These are phyloP conservation scores for Ustilago xerochloae DNA, from an alignment of 1,284 basidiomycete genomes.

Conservation along the genomic window DNA sequence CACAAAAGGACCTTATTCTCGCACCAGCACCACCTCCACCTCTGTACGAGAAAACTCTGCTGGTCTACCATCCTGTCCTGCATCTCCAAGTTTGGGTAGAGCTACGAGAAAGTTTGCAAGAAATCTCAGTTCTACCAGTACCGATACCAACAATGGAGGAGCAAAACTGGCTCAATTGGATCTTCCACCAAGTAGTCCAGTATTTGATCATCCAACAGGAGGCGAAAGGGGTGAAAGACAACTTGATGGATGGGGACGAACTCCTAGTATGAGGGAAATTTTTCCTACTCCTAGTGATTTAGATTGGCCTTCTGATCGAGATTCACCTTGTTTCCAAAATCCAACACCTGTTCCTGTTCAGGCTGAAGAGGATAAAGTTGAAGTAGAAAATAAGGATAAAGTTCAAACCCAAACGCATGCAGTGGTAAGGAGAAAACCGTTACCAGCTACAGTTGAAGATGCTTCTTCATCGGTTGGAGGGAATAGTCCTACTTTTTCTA, in stretches of 20 bases:
- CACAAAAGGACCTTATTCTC: constrained; percentile 39
- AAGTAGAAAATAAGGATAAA: constrained; percentile 9
- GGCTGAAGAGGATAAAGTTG: background rate
- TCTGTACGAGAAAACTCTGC: constrained; percentile 31
- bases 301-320: constrained; percentile 43
- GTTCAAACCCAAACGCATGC: background rate
- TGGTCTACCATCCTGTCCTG: constrained; percentile 35
- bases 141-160: constrained; percentile 10
- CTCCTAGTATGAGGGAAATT: constrained; percentile 51
- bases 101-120: constrained; percentile 31
- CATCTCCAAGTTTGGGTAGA: constrained; percentile 27
- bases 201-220: constrained; percentile 43
- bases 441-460: constrained; percentile 65
- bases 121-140: constrained; percentile 15
- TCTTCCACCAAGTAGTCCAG: constrained; percentile 38
- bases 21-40: background rate
- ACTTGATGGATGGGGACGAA: constrained; percentile 49
- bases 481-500: constrained; percentile 38
- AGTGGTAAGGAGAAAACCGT: constrained; percentile 37
- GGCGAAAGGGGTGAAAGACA: constrained; percentile 20
- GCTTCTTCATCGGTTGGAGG: constrained; percentile 51
- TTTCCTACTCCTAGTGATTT: constrained; percentile 53
- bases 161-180: constrained; percentile 39
- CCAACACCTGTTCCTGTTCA: background rate
- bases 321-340: background rate